phyloP scores from a whole-genome alignment of 2,329 filamentous ascomycete species.

The Verticillium klebahnii region DNA sequence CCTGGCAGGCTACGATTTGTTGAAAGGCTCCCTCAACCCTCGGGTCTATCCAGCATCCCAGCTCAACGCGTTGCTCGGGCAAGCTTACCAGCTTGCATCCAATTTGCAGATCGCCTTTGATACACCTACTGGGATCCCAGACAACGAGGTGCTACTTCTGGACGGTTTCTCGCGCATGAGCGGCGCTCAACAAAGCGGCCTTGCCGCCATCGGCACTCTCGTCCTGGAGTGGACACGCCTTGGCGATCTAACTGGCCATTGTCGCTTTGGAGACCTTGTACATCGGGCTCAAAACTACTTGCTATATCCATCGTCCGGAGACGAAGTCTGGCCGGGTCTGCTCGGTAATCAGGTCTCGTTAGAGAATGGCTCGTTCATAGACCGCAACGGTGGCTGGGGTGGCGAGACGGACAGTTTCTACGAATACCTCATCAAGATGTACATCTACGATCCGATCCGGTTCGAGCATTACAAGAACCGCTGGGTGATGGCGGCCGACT shows the following conservation, averaged over 20 bases:
- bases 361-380: slow-evolving; percentile 59
- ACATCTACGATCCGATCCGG: slow-evolving; percentile 64
- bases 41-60: slow-evolving; percentile 38
- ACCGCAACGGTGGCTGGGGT: slow-evolving; percentile 69
- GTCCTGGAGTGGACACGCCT: slow-evolving; percentile 82
- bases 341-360: slow-evolving; percentile 65
- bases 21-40: slow-evolving; percentile 59
- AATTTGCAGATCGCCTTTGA: slow-evolving; percentile 74
- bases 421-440: slow-evolving; percentile 92
- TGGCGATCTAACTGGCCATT: slow-evolving; percentile 67
- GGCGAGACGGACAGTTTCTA: slow-evolving; percentile 79
- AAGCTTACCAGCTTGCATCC: slow-evolving; percentile 66
- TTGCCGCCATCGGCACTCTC: slow-evolving; percentile 74
- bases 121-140: slow-evolving; percentile 69
- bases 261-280: slow-evolving; percentile 60
- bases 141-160: slow-evolving; percentile 59
- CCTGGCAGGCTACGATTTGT: slow-evolving; percentile 58
- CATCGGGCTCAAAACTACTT: slow-evolving; percentile 68
- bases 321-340: slow-evolving; percentile 73
- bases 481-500: slow-evolving; percentile 73
- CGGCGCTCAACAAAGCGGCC: slow-evolving; percentile 55
- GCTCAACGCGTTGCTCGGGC: slow-evolving; percentile 57
- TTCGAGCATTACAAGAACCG: slow-evolving; percentile 65
- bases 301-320: slow-evolving; percentile 57
- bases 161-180: slow-evolving; percentile 42